Conservation (phyloP, 306 rosid genomes). For the Gleditsia sinensis region DNA sequence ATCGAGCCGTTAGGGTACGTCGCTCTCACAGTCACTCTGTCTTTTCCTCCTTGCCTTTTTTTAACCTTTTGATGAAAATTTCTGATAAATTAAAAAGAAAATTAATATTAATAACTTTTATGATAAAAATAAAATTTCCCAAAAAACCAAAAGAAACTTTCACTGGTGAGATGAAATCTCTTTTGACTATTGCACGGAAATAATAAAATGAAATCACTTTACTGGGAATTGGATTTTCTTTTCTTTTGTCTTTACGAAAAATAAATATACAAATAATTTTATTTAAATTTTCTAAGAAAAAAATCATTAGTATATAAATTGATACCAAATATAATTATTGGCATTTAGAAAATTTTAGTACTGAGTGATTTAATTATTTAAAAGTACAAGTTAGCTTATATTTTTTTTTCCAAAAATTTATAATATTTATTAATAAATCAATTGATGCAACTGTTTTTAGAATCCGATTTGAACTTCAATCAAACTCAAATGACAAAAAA, state of each 20-base stretch:
- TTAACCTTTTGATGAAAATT: background rate
- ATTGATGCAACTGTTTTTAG: too few relatives aligned
- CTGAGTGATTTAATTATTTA: too few relatives aligned
- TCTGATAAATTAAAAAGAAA: background rate
- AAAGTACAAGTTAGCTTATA: background rate
- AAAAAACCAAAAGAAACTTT: background rate
- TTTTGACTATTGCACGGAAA: conserved; percentile 26
- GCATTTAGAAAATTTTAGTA: too few relatives aligned
- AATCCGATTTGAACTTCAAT: too few relatives aligned
- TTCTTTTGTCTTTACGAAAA: background rate
- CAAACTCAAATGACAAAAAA: too few relatives aligned
- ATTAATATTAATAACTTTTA: too few relatives aligned
- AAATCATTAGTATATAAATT: too few relatives aligned
- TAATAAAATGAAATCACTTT: conserved; percentile 18
- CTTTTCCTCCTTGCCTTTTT: background rate
- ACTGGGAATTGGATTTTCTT: conserved; percentile 33
- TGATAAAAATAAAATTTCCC: background rate
- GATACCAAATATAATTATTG: too few relatives aligned
- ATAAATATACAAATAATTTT: background rate
- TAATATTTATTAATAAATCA: too few relatives aligned
- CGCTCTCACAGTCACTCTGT: conserved; percentile 35
- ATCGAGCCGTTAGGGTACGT: conserved; percentile 95
- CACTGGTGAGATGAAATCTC: conserved; percentile 28
- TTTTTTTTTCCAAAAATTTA: too few relatives aligned
- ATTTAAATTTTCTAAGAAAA: too few relatives aligned